Evolutionary conservation across 2,329 filamentous ascomycete species (phyloP), one percentile per base, ranked within the genome.

Genomic region (Truncatella angustata): DNA sequence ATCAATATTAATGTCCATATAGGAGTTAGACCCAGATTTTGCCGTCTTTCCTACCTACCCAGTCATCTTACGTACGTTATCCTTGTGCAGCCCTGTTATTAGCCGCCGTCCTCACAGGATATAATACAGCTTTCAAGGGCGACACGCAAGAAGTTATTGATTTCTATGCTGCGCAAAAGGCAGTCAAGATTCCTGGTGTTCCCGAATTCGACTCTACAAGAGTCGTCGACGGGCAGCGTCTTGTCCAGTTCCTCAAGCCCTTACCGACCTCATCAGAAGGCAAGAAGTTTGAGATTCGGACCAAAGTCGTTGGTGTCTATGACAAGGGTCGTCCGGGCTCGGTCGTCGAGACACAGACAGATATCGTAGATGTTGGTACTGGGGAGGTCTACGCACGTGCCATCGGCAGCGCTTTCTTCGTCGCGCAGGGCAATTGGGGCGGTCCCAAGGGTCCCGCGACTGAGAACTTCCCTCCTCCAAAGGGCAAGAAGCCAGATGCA

Each of bases 21-120:
- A 93, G 90, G 92, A 97, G 73, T 82, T 95, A 49, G 87, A 96
- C 68, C 90, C 91, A 42, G 80, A 88, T 53, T 97, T 97, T 69
- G 73, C 87, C 56, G 88, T 90, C 62, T 97, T 97, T 71, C 92
- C 92, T 16, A 96, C 91, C 39, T 96, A 95, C 70, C 84, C 90
- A 18, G 80, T 93, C 59, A 83, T 94, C 63, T 84, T 96, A 39
- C 84, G 86, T 88, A 75, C 64, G 82, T 67, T 37, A 28, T 30
- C 37, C 12, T 23, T 18, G n/a, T 14, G 11, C 14, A 16, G 10
- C 9, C 28, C 32, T 34, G 20, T 5, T 20, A 18, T 23, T 3
- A 18, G 20, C 11, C 16, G 7, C 34, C 32, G 24, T 14, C 12
- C 34, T 49, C 18, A 49, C 35, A 18, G n/a, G n/a, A n/a, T n/a